Conservation (phyloP, 2,329 filamentous ascomycete species). For the Magnaporthiopsis incrustans region DNA sequence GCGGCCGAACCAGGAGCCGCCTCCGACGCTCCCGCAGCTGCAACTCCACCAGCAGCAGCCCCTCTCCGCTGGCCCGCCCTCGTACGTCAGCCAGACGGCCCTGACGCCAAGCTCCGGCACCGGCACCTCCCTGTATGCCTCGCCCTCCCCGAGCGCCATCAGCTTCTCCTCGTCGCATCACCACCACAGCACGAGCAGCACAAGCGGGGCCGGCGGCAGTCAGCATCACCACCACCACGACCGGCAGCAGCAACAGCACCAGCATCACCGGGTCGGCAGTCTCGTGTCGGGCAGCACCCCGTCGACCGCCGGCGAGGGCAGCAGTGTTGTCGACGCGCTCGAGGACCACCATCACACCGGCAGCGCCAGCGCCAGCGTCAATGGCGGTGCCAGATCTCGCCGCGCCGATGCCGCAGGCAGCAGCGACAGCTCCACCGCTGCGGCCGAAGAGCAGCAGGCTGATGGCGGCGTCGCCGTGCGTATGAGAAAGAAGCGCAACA, state of each 20-base stretch:
- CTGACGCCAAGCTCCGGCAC: conserved; percentile 8
- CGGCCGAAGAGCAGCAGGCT: not conserved
- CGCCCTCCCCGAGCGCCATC: conserved; percentile 5
- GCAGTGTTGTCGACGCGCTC: not conserved
- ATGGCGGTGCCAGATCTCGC: not conserved
- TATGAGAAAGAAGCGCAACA: conserved; percentile 79
- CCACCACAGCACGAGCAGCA: too few relatives aligned
- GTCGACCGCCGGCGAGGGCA: not conserved
- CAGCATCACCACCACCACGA: too few relatives aligned
- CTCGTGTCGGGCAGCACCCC: not conserved
- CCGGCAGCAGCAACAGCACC: not conserved
- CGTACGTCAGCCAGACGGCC: not conserved
- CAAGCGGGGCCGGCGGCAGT: too few relatives aligned
- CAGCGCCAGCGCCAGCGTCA: too few relatives aligned
- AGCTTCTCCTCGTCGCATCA: too few relatives aligned
- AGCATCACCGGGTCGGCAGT: not conserved
- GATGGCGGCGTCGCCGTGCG: conserved; percentile 29
- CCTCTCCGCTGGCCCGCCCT: conserved; percentile 1
- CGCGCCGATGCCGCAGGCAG: conserved; percentile 7
- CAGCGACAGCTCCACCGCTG: conserved; percentile 16
- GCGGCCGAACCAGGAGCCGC: too few relatives aligned
- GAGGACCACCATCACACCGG: not conserved
- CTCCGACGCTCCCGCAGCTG: not conserved
- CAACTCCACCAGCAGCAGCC: not conserved
- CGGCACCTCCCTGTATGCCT: conserved; percentile 7